These are phyloP conservation scores for Nicotiana obtusifolia DNA, from an alignment of 257 asterid species.

Conservation along the genomic window DNA sequence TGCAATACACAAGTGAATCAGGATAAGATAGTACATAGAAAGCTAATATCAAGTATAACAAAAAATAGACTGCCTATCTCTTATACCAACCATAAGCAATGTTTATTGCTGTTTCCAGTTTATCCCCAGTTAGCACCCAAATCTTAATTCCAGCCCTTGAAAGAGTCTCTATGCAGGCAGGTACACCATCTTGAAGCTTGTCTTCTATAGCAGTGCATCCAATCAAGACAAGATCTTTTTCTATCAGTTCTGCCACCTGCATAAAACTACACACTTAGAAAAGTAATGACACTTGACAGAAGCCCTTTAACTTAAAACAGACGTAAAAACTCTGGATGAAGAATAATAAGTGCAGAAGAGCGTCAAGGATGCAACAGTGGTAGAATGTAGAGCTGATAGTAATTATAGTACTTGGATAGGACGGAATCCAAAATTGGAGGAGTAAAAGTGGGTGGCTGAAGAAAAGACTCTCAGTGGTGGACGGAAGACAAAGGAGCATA, in stretches of 20 bases:
- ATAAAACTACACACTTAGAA: slow-evolving; percentile 10
- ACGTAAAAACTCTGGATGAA: not conserved
- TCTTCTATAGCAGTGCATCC: slow-evolving; percentile 99
- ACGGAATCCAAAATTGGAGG: not conserved
- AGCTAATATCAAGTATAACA: not conserved
- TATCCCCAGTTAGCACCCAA: slow-evolving; percentile 99
- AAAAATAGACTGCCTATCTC: slow-evolving; percentile 16
- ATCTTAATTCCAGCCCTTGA: slow-evolving; percentile 98
- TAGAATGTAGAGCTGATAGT: not conserved
- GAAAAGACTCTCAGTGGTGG: not conserved
- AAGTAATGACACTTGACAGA: not conserved
- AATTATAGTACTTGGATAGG: not conserved
- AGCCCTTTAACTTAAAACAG: not conserved
- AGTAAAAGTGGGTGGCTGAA: slow-evolving; percentile 1
- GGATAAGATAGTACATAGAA: slow-evolving; percentile 11
- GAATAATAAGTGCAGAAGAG: not conserved
- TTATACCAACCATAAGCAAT: slow-evolving; percentile 75
- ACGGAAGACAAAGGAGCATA: not conserved
- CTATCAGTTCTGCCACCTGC: slow-evolving; percentile 93
- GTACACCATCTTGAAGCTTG: slow-evolving; percentile 99
- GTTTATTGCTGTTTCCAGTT: slow-evolving; percentile 98
- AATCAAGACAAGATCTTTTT: slow-evolving; percentile 83
- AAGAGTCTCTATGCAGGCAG: slow-evolving; percentile 92
- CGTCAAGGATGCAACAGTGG: not conserved
- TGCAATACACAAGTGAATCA: slow-evolving; percentile 31